Conservation (phyloP, 177 flowering plant genomes). For the Tripterygium wilfordii region DNA sequence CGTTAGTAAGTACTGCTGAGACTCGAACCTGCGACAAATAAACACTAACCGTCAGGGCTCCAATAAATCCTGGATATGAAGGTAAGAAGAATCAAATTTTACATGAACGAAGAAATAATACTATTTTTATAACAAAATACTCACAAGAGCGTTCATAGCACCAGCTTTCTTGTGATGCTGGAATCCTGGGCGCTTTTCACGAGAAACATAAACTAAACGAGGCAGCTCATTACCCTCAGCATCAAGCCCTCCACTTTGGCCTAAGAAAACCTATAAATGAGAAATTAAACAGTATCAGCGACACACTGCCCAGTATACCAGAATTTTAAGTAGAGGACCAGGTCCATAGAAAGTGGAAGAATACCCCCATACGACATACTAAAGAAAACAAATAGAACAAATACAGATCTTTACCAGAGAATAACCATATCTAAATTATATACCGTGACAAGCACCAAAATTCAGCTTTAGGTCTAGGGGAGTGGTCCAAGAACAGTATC, state of each 20-base stretch:
- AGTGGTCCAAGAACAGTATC: no score
- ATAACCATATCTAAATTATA: no score
- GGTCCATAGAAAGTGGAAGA: no score
- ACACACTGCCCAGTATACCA: background rate
- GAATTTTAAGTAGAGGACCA: no score
- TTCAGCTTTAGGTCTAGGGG: no score
- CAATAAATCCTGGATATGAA: no score
- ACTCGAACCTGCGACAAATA: constrained; percentile 70
- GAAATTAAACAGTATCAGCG: background rate
- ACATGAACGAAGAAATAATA: background rate
- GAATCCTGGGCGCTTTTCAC: constrained; percentile 95
- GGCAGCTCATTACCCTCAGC: constrained; percentile 87
- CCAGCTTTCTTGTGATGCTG: constrained; percentile 96
- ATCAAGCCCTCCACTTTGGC: constrained; percentile 90
- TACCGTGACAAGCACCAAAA: no score
- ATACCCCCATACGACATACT: no score
- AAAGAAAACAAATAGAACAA: no score
- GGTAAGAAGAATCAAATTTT: background rate
- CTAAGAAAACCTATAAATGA: constrained; percentile 67
- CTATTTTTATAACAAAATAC: constrained; percentile 12
- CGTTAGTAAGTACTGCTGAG: constrained; percentile 97
- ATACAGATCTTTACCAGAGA: no score
- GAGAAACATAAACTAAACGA: constrained; percentile 82
- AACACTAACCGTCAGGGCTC: no score
- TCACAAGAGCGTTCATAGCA: constrained; percentile 92